Evolutionary conservation across 2,329 filamentous ascomycete species (phyloP), one percentile per base, ranked within the genome.

Genomic region (Shiraia bambusicola): DNA sequence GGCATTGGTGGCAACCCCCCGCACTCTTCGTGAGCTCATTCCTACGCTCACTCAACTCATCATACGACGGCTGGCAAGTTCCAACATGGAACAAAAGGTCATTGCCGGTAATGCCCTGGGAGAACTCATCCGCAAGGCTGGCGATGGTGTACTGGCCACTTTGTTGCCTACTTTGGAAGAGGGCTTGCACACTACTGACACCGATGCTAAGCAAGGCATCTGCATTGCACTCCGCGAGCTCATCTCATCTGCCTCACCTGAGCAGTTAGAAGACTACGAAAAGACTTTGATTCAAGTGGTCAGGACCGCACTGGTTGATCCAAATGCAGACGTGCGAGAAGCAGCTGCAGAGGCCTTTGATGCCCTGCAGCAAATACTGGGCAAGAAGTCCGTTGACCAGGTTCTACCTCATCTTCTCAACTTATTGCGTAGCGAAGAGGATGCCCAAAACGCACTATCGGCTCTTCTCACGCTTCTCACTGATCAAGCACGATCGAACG

Each of bases 11-110:
- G 88, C 92, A 43, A 92, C 87, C 46, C 93, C 93, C 24, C 85
- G 84, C 55, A 96, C 88, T 11, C 83, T 98, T 61, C 95, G 95
- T 73, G 93, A 98, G 66, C 81, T 98, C 61, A 86, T 96, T 33
- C 92, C 93, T 31, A 96, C 90, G 1, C 84, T 98, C 47, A 95
- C 90, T 5, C 91, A 96, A 67, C 83, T 98, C 50, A 86, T 98
- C 58, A 97, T 98, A 66, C 84, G 88, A 45, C 87, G 93, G 34
- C 80, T 98, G 56, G 93, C 90, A 49, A 97, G 91, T 67, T 87
- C 91, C 32, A 97, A 96, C 64, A 91, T 95, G 85, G 93, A 98
- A 69, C 93, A 98, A 70, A 97, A 96, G 76, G 87, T 95, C 57
- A 98, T 98, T 76, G 93, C 94, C 54, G 92, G 92, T 67, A 97